Evolutionary conservation across 2,329 filamentous ascomycete genomes (phyloP).

Genomic region (Sclerotiophoma versabilis): DNA sequence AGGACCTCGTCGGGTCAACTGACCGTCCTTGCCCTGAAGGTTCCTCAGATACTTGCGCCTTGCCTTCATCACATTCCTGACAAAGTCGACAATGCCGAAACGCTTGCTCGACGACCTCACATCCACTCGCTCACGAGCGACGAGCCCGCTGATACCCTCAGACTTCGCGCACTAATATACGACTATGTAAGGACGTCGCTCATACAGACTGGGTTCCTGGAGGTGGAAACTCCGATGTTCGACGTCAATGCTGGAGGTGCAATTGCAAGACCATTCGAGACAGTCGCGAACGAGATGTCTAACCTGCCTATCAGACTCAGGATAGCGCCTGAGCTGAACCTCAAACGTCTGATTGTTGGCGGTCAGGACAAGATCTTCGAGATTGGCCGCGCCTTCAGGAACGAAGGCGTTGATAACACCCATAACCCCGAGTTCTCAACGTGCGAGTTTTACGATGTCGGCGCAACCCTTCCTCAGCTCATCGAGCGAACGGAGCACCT

Average conservation of each 20-base stretch:
- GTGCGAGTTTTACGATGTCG: conserved; percentile 95
- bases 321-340: conserved; percentile 93
- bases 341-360: conserved; percentile 89
- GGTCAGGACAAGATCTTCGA: conserved; percentile 91
- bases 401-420: conserved; percentile 75
- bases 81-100: conserved; percentile 73
- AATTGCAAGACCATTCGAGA: conserved; percentile 84
- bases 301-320: conserved; percentile 76
- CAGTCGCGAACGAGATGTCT: conserved; percentile 76
- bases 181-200: conserved; percentile 78
- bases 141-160: conserved; percentile 71
- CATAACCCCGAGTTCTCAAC: conserved; percentile 98
- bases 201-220: conserved; percentile 74
- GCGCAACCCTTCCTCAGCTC: conserved; percentile 76
- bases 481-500: conserved; percentile 78
- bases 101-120: conserved; percentile 78
- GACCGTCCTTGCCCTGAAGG: conserved; percentile 70
- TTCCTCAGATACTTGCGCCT: conserved; percentile 78
- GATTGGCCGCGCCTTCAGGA: conserved; percentile 90
- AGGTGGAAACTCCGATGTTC: conserved; percentile 91
- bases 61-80: conserved; percentile 81
- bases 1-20: conserved; percentile 77
- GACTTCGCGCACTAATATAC: conserved; percentile 76
- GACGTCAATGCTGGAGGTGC: conserved; percentile 85
- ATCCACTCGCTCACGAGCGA: conserved; percentile 84